phyloP scores from a whole-genome alignment of 176 grass and related monocot genomes.

The Bothriochloa decipiens region DNA sequence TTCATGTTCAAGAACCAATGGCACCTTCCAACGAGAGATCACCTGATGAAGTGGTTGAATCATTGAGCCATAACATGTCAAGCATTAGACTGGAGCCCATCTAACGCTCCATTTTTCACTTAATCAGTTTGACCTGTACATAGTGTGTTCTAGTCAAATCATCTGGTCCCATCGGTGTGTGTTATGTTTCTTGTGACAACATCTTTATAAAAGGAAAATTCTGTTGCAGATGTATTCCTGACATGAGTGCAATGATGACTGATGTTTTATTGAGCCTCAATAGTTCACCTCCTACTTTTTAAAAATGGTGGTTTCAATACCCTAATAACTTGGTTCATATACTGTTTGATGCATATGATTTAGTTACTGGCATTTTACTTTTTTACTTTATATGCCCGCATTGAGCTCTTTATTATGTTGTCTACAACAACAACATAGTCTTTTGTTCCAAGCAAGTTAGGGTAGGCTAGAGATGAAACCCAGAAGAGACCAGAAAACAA shows the following conservation, averaged over 20 bases:
- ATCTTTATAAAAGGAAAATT: conserved; percentile 19
- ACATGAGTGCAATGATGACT: conserved; percentile 1
- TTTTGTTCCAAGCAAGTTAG: too few species aligned
- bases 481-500: too few species aligned
- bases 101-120: conserved; percentile 43
- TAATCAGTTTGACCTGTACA: conserved; percentile 35
- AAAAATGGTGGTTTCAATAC: background rate
- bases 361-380: conserved; percentile 2
- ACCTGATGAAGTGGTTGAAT: conserved; percentile 51
- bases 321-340: conserved; percentile 2
- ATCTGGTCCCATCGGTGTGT: conserved; percentile 11
- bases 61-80: conserved; percentile 64
- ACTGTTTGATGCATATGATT: conserved; percentile 2
- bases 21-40: conserved; percentile 31
- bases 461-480: too few species aligned
- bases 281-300: background rate
- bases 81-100: conserved; percentile 65
- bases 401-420: background rate
- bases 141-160: conserved; percentile 20
- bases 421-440: too few species aligned
- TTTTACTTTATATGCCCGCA: background rate
- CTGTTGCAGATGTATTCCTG: conserved; percentile 25
- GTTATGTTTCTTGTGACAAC: conserved; percentile 36
- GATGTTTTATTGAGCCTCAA: background rate
- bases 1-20: conserved; percentile 42